These are phyloP conservation scores for Cynara cardunculus DNA, from an alignment of 129 eudicot genomes.

Conservation along the genomic window DNA sequence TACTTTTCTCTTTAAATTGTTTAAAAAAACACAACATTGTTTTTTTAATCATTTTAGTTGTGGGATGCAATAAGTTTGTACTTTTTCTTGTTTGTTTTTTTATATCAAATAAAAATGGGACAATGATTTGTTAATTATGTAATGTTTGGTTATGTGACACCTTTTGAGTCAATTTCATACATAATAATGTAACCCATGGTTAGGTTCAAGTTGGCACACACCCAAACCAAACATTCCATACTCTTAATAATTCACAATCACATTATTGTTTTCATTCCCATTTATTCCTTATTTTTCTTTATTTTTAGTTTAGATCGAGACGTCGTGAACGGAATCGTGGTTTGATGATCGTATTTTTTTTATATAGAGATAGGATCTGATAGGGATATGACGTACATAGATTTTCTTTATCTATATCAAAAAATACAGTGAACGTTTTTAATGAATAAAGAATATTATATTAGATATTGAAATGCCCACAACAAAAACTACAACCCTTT, in stretches of 20 bases:
- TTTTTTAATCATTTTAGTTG: neutral
- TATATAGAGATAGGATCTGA: neutral
- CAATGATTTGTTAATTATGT: neutral
- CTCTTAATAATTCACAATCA: slow-evolving; percentile 18
- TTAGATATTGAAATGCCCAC: no score
- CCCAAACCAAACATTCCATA: slow-evolving; percentile 26
- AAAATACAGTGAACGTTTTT: no score
- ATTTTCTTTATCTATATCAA: neutral
- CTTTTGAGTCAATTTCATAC: slow-evolving; percentile 13
- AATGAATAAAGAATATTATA: no score
- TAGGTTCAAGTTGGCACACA: slow-evolving; percentile 14
- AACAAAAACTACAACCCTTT: no score
- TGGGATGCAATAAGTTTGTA: neutral
- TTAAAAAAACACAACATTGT: neutral
- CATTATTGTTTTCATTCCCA: neutral
- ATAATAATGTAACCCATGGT: slow-evolving; percentile 19
- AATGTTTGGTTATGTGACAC: slow-evolving; percentile 19
- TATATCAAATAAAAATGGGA: neutral
- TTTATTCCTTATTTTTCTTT: neutral
- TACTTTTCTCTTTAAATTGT: neutral
- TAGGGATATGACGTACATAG: neutral
- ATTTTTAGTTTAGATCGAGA: neutral
- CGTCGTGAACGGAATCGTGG: neutral
- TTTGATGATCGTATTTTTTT: neutral
- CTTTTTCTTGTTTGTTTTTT: no score